Percentiles rank a stretch among this genome's conserved stretches.
These are phyloP conservation scores for Scheffersomyces cryptocercus DNA, from an alignment of 1,139 yeast species.

Conservation along the genomic window DNA sequence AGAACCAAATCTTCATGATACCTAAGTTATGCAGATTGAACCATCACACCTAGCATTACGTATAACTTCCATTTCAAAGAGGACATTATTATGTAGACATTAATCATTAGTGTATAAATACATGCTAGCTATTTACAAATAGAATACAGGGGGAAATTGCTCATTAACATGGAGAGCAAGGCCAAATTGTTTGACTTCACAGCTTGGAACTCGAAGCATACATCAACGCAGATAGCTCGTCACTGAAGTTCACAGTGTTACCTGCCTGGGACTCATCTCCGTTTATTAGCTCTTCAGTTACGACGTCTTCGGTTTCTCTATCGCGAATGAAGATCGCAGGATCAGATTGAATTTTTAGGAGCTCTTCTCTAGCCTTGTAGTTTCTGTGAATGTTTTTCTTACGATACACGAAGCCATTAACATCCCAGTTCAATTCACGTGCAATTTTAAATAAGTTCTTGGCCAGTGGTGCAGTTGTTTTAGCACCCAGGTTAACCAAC, in stretches of 20 bases:
- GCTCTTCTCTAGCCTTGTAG: conserved; percentile 21
- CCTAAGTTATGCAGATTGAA: no score
- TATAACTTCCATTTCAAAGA: no score
- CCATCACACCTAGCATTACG: no score
- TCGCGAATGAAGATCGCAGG: conserved; percentile 19
- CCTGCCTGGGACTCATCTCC: conserved; percentile 2
- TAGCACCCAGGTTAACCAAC: conserved; percentile 34
- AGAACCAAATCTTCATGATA: no score
- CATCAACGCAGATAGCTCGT: conserved; percentile 20
- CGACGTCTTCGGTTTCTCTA: conserved; percentile 15
- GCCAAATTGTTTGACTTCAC: no score
- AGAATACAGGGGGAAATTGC: no score
- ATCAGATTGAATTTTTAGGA: conserved; percentile 21
- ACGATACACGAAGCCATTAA: conserved; percentile 34
- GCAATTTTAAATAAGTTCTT: conserved; percentile 37
- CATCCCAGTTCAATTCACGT: conserved; percentile 37
- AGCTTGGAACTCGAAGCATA: conserved; percentile 3
- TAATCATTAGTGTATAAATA: no score
- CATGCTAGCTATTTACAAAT: no score
- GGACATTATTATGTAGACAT: no score
- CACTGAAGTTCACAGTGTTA: conserved; percentile 15
- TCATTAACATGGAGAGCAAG: no score
- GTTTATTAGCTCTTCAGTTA: conserved; percentile 24
- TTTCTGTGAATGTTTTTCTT: conserved; percentile 26
- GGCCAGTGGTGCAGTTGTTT: conserved; percentile 27